Base-by-base conservation (phyloP, 176 grass and related monocot genomes). In the Triticum timopheevii region DNA sequence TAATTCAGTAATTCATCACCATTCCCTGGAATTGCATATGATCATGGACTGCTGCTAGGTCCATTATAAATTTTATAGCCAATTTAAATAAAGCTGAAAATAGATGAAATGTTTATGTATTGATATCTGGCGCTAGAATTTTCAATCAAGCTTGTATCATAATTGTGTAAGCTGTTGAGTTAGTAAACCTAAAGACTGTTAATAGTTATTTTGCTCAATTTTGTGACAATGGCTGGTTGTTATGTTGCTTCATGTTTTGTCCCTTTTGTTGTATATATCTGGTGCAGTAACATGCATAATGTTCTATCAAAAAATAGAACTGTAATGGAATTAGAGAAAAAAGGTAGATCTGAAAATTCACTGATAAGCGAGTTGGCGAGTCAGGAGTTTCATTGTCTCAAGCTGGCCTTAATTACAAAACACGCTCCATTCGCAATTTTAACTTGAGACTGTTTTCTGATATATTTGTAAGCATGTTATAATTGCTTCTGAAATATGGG, bases 401-500 rank as follows among this genome's bases (percentile, higher is more conserved):
- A 69, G 68, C 35, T 75, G 35, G 3, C 2, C 23, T 45, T 8
- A 30, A 7, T 56, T 69, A 62, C 24, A 11, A 45, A 40, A 71
- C 34, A 69, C 1, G 34, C 36, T 25, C 1, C 8, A 22, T 56
- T 36, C 13, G 10, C 40, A 47, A 80, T 82, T 59, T 20, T 64
- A 54, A 81, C 27, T 35, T 47, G 22, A 23, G 78, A 13, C 38
- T 39, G 8, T 25, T 52, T 73, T 23, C 56, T 84, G 56, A 67
- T 35, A 28, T 64, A 40, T 7, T 64, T 73, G n/a, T 30, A 77
- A 77, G n/a, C 15, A 39, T 83, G 27, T 4, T 87, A 65, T 87
- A 65, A 62, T 80, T 72, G 42, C 31, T 85, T 83, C n/a, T 61
- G 11, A 38, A 82, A 13, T 83, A 39, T 73, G 80, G 10, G 33